These are phyloP conservation scores for Lepidopterella palustris DNA, from an alignment of 495 filamentous ascomycete species.

Conservation along the genomic window DNA sequence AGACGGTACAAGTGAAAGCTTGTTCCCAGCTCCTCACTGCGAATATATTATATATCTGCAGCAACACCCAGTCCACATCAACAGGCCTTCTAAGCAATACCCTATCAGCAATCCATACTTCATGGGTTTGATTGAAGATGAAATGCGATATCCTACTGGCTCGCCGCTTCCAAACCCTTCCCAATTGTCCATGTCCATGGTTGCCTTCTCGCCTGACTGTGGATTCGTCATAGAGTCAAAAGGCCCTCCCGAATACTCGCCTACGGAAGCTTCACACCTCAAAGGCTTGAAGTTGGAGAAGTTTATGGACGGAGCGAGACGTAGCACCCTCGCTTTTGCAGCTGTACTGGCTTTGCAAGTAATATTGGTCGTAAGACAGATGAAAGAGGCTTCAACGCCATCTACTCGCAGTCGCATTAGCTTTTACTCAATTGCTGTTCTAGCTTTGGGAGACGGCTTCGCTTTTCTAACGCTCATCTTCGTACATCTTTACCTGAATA, in stretches of 20 bases:
- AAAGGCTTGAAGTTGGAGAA: constrained; percentile 72
- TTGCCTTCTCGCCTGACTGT: constrained; percentile 91
- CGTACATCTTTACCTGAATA: constrained; percentile 53
- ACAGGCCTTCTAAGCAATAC: constrained; percentile 14
- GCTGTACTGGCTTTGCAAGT: constrained; percentile 62
- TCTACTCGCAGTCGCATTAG: constrained; percentile 87
- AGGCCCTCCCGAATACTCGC: constrained; percentile 64
- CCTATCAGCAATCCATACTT: constrained; percentile 33
- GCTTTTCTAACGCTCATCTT: constrained; percentile 55
- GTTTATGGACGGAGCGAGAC: constrained; percentile 57
- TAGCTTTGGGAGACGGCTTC: constrained; percentile 81
- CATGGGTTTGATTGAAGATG: constrained; percentile 68
- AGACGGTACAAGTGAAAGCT: constrained; percentile 49
- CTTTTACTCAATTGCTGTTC: constrained; percentile 76
- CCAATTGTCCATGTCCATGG: constrained; percentile 68
- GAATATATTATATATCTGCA: constrained; percentile 87
- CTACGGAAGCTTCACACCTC: constrained; percentile 60
- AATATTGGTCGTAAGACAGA: constrained; percentile 68
- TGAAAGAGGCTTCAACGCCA: constrained; percentile 89
- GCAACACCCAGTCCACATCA: constrained; percentile 54
- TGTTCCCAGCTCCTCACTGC: constrained; percentile 64
- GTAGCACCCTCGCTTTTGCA: constrained; percentile 61
- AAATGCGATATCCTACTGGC: constrained; percentile 79
- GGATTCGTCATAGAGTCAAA: constrained; percentile 86
- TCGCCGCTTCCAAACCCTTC: constrained; percentile 63